Percentiles rank a stretch among this genome's conserved stretches.
phyloP scores from a whole-genome alignment of 2,329 filamentous ascomycete genomes.

The Fusarium mangiferae region DNA sequence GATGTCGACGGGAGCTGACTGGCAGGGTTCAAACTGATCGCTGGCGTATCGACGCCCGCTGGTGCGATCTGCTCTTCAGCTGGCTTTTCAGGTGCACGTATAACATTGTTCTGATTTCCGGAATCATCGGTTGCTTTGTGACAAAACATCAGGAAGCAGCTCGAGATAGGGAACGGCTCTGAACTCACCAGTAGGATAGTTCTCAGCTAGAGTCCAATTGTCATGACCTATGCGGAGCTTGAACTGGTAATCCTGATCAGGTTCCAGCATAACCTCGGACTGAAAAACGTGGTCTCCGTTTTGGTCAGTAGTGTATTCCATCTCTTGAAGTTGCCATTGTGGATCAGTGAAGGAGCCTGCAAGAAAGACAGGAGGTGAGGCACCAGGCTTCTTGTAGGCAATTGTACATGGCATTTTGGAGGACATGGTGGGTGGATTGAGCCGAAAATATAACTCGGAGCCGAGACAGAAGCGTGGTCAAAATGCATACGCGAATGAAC shows the following conservation, averaged over 20 bases:
- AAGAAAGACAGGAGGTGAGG: conserved; percentile 74
- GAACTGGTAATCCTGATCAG: conserved; percentile 74
- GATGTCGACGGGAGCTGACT: not conserved
- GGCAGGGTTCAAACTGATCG: conserved; percentile 18
- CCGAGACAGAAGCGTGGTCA: not conserved
- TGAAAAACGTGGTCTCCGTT: conserved; percentile 68
- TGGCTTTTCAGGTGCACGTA: conserved; percentile 45
- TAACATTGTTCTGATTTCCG: conserved; percentile 62
- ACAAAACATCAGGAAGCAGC: conserved; percentile 4
- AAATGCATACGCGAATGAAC: not conserved
- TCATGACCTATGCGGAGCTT: conserved; percentile 76
- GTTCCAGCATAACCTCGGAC: conserved; percentile 64
- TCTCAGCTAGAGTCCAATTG: conserved; percentile 75
- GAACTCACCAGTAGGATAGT: conserved; percentile 65
- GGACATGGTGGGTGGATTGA: conserved; percentile 13
- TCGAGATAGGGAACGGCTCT: not conserved
- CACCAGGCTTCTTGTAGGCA: conserved; percentile 68
- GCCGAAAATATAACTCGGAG: not conserved
- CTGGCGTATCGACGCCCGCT: conserved; percentile 14
- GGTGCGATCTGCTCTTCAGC: conserved; percentile 23
- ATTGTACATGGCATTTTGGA: conserved; percentile 62
- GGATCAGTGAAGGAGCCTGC: conserved; percentile 75
- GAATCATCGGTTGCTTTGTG: conserved; percentile 52
- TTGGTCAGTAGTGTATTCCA: conserved; percentile 64
- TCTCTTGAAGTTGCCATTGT: conserved; percentile 74